Base-by-base conservation (phyloP, 179 eudicot species). In the Beta macrorhiza region DNA sequence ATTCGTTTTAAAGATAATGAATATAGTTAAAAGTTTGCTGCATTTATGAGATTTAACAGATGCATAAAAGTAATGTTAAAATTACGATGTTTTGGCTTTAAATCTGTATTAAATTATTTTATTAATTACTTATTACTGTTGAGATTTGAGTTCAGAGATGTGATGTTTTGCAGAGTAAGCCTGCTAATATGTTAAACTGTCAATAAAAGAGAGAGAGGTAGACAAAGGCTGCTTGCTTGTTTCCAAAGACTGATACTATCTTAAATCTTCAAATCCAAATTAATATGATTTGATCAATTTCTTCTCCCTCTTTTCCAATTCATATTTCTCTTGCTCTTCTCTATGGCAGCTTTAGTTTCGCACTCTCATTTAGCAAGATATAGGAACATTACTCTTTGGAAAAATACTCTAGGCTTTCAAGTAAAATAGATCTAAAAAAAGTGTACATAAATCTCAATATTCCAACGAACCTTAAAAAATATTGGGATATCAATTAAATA, bases 71-170 rank as follows among this genome's bases (percentile, higher is more conserved):
- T 73, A 22, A 14, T 44, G 19, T 45, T 69, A 71, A 2, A 22
- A 22, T 4, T 63, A 10, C 19, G 0, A 12, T 15, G 17, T 0
- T 32, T 32, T 37, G 56, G 3, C 29, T 32, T 56, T 56, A 15
- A 56, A 32, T 16, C 0, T 25, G 25, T 75, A 9, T 15, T 25
- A 19, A 37, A 0, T 37, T 37, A 0, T 3, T 37, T 56, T 57
- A 16, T 75, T 42, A 55, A 16, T 29, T 32, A 49, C 5, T 80
- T 25, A 44, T 67, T 55, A 82, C 84, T 82, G 84, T 82, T 76
- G 84, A 82, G 84, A 82, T 82, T 75, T 82, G 71, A 44, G 69
- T 47, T 1, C 70, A 76, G 69, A 69, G 84, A 82, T 68, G 84
- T 76, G 84, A 82, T 76, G 80, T 25, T 69, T 68, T 76, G 79